Percentiles rank a stretch among this genome's conserved stretches.
Conservation (phyloP, 1,284 basidiomycete genomes). For the Bjerkandera adusta region DNA sequence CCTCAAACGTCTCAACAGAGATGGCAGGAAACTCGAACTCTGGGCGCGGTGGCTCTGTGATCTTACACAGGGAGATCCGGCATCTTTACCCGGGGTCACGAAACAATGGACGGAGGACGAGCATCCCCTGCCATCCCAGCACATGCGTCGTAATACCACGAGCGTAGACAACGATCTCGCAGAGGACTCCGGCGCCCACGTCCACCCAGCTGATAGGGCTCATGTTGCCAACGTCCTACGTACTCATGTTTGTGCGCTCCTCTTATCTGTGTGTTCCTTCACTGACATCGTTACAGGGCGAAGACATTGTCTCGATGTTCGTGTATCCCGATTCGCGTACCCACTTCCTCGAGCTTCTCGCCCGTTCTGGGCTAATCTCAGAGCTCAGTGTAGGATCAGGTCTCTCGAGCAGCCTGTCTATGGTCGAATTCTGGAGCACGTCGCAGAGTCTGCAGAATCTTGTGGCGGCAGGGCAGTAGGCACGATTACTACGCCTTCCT, state of each 20-base stretch:
- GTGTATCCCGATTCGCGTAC: conserved; percentile 72
- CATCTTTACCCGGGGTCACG: too few relatives aligned
- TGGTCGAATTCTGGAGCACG: conserved; percentile 35
- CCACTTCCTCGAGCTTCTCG: conserved; percentile 52
- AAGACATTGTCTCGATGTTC: conserved; percentile 54
- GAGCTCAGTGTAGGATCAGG: conserved; percentile 36
- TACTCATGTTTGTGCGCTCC: conserved; percentile 49
- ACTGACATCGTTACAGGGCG: conserved; percentile 38
- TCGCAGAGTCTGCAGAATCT: conserved; percentile 14
- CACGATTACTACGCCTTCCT: background rate
- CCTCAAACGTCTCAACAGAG: conserved; percentile 52
- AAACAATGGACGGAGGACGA: conserved; percentile 47
- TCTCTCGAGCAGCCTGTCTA: conserved; percentile 16
- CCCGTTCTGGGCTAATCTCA: conserved; percentile 40
- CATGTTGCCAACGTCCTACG: conserved; percentile 50
- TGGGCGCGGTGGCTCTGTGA: conserved; percentile 61
- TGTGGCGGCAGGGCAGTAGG: background rate
- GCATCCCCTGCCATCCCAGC: conserved; percentile 27
- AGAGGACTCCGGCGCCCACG: conserved; percentile 8
- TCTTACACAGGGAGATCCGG: too few relatives aligned
- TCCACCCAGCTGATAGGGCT: conserved; percentile 34
- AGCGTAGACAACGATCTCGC: conserved; percentile 7
- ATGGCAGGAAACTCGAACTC: conserved; percentile 69
- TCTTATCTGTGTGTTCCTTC: conserved; percentile 1
- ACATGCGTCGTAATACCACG: background rate